A percentile compares a stretch with the other conserved stretches of the same genome.
Evolutionary conservation across 345 rosid species (phyloP).

Genomic region (Eucalyptus urophylla): DNA sequence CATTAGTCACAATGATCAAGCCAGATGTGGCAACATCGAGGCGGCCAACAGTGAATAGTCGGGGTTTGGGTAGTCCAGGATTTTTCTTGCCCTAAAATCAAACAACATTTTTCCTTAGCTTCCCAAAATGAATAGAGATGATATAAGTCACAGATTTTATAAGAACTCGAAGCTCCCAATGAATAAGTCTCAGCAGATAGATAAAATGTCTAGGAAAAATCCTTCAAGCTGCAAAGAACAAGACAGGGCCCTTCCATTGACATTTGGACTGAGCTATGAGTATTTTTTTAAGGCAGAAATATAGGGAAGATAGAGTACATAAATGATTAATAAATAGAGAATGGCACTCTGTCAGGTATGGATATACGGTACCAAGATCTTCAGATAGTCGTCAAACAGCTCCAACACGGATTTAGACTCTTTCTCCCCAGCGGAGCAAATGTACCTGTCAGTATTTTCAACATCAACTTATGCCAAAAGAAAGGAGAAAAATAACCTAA

Average conservation of each 20-base stretch:
- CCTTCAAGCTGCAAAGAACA: not conserved
- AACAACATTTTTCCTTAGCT: not conserved
- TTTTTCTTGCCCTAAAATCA: constrained; percentile 43
- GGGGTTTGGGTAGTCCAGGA: constrained; percentile 69
- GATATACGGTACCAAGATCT: constrained; percentile 48
- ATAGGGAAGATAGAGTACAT: not conserved
- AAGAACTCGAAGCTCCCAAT: not conserved
- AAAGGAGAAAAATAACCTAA: not conserved
- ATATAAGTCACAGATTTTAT: not conserved
- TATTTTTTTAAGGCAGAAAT: not conserved
- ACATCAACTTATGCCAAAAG: not conserved
- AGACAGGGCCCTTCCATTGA: not conserved
- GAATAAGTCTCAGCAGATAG: not conserved
- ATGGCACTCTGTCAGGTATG: not conserved
- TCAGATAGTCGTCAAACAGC: constrained; percentile 60
- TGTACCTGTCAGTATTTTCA: constrained; percentile 44
- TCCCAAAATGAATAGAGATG: not conserved
- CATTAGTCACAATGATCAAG: constrained; percentile 76
- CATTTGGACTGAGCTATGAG: not conserved
- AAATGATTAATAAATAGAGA: not conserved
- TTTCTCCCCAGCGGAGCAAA: constrained; percentile 87
- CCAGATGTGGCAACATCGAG: constrained; percentile 96
- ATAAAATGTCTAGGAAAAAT: not conserved
- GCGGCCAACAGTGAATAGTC: constrained; percentile 93
- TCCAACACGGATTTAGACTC: constrained; percentile 54